Conservation (phyloP, 768 basidiomycete genomes). For the Trametes cubensis region DNA sequence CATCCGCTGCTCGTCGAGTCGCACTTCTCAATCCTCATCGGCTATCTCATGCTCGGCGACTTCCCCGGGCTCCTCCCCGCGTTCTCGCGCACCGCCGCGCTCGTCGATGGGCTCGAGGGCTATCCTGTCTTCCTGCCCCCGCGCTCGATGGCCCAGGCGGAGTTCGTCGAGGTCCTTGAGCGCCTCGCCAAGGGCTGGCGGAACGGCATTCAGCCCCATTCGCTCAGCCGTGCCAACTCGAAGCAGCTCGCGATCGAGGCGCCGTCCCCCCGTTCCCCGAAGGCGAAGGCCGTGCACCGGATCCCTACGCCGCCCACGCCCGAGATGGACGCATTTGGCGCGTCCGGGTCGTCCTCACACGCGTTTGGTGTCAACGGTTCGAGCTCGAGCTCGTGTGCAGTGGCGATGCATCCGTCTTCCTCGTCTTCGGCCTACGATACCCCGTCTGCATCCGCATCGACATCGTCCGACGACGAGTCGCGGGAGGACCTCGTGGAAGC, state of each 20-base stretch:
- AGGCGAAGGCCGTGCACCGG: constrained; percentile 30
- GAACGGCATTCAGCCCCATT: constrained; percentile 63
- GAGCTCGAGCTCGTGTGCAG: constrained; percentile 32
- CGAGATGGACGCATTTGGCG: constrained; percentile 30
- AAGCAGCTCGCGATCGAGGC: constrained; percentile 49
- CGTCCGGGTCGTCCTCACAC: constrained; percentile 30
- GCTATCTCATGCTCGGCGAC: constrained; percentile 77
- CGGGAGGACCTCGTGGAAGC: constrained; percentile 51
- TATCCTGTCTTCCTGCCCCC: constrained; percentile 89
- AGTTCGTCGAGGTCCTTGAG: constrained; percentile 84
- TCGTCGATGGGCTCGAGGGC: constrained; percentile 84
- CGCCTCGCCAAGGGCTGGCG: constrained; percentile 79
- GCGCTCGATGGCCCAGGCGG: constrained; percentile 86
- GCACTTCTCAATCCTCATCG: constrained; percentile 78
- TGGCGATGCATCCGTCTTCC: constrained; percentile 20
- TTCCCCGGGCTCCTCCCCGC: constrained; percentile 61
- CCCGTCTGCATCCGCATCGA: constrained; percentile 13
- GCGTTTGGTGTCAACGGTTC: constrained; percentile 32
- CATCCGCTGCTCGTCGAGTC: constrained; percentile 89
- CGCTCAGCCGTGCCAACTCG: constrained; percentile 39
- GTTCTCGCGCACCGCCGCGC: constrained; percentile 64
- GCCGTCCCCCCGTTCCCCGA: constrained; percentile 29
- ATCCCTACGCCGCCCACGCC: constrained; percentile 28
- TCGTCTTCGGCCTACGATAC: constrained; percentile 25
- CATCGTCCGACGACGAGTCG: background rate